These are phyloP conservation scores for Zygotorulaspora chibaensis DNA, from an alignment of 805 yeast genomes.

Conservation along the genomic window DNA sequence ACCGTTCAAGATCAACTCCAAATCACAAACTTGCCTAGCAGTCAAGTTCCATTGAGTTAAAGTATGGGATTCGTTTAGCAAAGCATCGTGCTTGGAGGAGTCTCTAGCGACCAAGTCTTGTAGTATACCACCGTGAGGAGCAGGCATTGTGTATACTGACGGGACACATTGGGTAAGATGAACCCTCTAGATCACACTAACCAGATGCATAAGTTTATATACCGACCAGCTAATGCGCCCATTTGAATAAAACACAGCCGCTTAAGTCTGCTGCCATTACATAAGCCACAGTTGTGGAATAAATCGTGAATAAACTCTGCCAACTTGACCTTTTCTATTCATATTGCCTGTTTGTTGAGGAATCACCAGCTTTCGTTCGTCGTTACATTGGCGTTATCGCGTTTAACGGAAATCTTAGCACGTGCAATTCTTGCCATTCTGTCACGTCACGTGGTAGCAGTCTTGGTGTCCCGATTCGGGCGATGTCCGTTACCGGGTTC, in stretches of 20 bases:
- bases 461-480: too few species aligned
- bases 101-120: constrained; percentile 86
- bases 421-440: neutral
- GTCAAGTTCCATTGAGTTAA: constrained; percentile 48
- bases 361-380: too few species aligned
- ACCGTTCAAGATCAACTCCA: constrained; percentile 87
- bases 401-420: neutral
- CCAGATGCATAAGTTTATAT: too few species aligned
- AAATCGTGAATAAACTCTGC: neutral
- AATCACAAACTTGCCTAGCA: constrained; percentile 87
- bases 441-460: neutral
- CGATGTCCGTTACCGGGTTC: too few species aligned
- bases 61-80: constrained; percentile 51
- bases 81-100: constrained; percentile 49
- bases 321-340: too few species aligned
- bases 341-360: too few species aligned
- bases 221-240: too few species aligned
- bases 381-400: too few species aligned
- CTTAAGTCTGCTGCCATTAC: neutral
- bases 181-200: too few species aligned
- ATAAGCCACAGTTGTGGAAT: neutral
- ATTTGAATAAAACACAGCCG: too few species aligned
- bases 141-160: constrained; percentile 43
- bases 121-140: constrained; percentile 90
- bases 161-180: too few species aligned